Conservation (phyloP, 352 stramenopile species). For the Pythium scleroteichum region DNA sequence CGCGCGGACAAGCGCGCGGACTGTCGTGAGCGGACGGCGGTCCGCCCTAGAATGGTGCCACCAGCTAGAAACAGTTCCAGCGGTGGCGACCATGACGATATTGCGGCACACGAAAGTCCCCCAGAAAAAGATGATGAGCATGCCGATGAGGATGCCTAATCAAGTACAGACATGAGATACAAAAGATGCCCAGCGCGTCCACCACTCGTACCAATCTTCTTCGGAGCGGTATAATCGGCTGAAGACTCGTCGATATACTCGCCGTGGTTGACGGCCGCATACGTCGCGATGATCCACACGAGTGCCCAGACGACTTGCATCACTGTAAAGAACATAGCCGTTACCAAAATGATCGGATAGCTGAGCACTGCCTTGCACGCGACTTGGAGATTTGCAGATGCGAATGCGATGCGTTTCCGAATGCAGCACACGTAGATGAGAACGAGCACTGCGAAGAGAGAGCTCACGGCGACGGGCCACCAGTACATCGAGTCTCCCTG, state of each 20-base stretch:
- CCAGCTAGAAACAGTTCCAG: conserved; percentile 87
- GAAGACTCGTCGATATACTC: conserved; percentile 42
- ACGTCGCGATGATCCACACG: conserved; percentile 74
- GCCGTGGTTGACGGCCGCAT: conserved; percentile 56
- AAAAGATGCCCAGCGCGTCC: conserved; percentile 5
- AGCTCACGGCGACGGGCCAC: conserved; percentile 46
- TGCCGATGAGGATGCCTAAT: conserved; percentile 61
- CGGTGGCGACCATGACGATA: conserved; percentile 79
- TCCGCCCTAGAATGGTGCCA: conserved; percentile 61
- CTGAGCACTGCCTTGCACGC: conserved; percentile 72
- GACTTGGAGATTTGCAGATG: conserved; percentile 79
- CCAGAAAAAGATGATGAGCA: conserved; percentile 90
- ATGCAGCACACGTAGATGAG: conserved; percentile 62
- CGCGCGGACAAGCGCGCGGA: conserved; percentile 48
- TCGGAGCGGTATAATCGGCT: conserved; percentile 32
- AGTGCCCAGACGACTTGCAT: conserved; percentile 73
- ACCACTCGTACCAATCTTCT: conserved; percentile 32
- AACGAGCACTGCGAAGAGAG: conserved; percentile 46
- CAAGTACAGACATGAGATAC: conserved; percentile 27
- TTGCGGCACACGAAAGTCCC: conserved; percentile 68
- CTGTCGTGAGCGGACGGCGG: conserved; percentile 38
- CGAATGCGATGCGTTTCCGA: conserved; percentile 64
- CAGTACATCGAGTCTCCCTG: conserved; percentile 44
- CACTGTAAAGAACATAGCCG: conserved; percentile 69
- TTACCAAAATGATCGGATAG: conserved; percentile 71